Base-by-base conservation (phyloP, 495 filamentous ascomycete species). In the Penicillium cosmopolitanum region DNA sequence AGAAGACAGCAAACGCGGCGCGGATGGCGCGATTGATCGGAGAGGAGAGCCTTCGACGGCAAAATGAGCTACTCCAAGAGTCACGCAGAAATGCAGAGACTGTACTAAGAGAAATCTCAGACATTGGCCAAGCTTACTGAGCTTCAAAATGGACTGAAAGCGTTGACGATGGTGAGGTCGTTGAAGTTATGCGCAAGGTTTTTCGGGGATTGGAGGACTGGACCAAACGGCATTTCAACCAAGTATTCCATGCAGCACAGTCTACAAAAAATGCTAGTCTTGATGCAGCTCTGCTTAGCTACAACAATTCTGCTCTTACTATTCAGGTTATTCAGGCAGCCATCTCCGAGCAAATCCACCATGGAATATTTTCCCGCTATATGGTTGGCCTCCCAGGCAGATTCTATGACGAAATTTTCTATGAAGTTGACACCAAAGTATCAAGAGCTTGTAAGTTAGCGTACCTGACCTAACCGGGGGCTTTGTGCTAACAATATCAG, bases 131-230 rank as follows among this genome's bases (percentile, higher is more conserved):
- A 7, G 25, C 25, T 28, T 28, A 36, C n/a, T 16, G 19, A 43
- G 36, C 38, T 58, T 10, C 47, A 58, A 18, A 35, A 16, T 33
- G 47, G 48, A 58, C 35, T 4, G 56, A 58, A 7, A 43, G 21
- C 18, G 19, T 58, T 33, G 33, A 52, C 35, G 35, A 52, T 10
- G 25, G 25, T 18, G 47, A 58, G 10, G 38, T 28, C 8, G 16
- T 25, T 7, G 18, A 18, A 18, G 31, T 16, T 5, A 58, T 51
- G 21, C 56, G 35, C 15, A 42, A 28, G 18, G 19, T 58, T 31
- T 58, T 40, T 23, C 56, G 40, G 23, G 35, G 18, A 9, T 12
- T 43, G 9, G 35, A 58, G 9, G 23, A 31, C 6, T 58, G 56
- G 56, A 21, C 16, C 8, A 58, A 42, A 19, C 34, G 35, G 4